Conservation (phyloP, 2,329 filamentous ascomycete genomes). For the Claviceps quebecensis region DNA sequence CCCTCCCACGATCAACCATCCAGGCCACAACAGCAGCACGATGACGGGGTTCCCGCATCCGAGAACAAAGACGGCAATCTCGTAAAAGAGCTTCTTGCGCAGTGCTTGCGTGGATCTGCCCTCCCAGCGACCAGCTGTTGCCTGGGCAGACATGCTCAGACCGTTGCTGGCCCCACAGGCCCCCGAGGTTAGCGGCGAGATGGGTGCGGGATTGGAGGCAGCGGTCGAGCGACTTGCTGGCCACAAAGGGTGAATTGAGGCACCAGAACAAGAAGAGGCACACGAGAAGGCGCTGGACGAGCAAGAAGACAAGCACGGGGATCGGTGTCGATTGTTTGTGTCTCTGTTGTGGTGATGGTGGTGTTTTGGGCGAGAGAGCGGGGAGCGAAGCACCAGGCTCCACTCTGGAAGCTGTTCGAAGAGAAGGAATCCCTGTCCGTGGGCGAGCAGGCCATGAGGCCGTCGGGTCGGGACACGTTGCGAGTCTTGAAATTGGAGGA, state of each 20-base stretch:
- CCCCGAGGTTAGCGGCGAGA: no score
- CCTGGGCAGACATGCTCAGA: constrained; percentile 15
- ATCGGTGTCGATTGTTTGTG: not conserved
- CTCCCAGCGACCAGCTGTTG: constrained; percentile 22
- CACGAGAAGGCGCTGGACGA: constrained; percentile 9
- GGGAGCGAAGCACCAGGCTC: constrained; percentile 16
- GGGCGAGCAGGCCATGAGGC: not conserved
- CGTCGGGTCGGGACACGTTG: no score
- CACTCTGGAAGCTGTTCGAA: constrained; percentile 20
- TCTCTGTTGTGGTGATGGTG: constrained; percentile 10
- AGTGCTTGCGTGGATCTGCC: constrained; percentile 21
- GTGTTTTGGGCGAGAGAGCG: constrained; percentile 19
- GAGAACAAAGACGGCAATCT: constrained; percentile 37
- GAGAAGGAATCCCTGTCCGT: constrained; percentile 14
- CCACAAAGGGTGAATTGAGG: no score
- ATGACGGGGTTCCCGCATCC: constrained; percentile 35
- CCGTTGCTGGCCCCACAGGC: constrained; percentile 7
- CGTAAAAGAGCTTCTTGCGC: constrained; percentile 34
- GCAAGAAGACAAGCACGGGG: not conserved
- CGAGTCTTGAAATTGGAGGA: no score
- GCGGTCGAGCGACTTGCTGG: no score
- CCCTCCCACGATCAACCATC: constrained; percentile 34
- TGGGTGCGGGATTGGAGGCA: no score
- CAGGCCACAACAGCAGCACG: constrained; percentile 42
- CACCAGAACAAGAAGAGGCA: constrained; percentile 6